Evolutionary conservation across 768 basidiomycete genomes (phyloP), one percentile per base, ranked within the genome.

Genomic region (Russula olivacea): DNA sequence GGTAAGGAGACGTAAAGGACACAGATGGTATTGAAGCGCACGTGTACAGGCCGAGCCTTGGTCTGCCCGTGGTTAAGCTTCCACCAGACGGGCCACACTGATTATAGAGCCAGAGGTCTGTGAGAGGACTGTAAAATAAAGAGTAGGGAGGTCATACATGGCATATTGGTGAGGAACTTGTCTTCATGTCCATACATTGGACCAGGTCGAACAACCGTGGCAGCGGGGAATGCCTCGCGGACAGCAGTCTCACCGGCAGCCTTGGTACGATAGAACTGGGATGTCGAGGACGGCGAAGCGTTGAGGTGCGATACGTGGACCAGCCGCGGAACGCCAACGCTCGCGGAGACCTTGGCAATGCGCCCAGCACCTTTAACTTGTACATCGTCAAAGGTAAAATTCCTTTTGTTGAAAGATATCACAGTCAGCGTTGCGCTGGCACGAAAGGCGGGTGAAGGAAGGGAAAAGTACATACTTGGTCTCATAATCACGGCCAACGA

Each of bases 251-350:
- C 97, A 38, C 95, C 96, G 68, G 87, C 86, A 41, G 85, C 89
- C 73, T 98, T 98, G 63, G 92, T 83, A 63, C 85, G 84, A 77
- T 98, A 98, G 75, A 93, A 91, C 54, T 78, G 79, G 54, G 93
- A 96, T 1, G 82, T 71, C 12, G 95, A 97, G 67, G 83, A 78
- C 21, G 82, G 77, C 38, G 87, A 82, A 25, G 96, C 95, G 75
- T 98, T 95, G 66, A 99, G 75, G 74, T 99, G 97, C 12, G 97
- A 98, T 65, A 99, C 83, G 70, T 98, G 97, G 50, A 98, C 84
- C 58, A 99, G 79, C 56, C 91, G 88, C 47, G 87, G 80, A 53
- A 98, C 91, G 48, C 91, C 91, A 57, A 76, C 76, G 63, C 88
- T 78, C 23, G 87, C 81, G 61, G 93, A 87, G 68, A 98, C 81